Evolutionary conservation across 1,284 basidiomycete genomes (phyloP).

Genomic region (Exobasidium rhododendri): DNA sequence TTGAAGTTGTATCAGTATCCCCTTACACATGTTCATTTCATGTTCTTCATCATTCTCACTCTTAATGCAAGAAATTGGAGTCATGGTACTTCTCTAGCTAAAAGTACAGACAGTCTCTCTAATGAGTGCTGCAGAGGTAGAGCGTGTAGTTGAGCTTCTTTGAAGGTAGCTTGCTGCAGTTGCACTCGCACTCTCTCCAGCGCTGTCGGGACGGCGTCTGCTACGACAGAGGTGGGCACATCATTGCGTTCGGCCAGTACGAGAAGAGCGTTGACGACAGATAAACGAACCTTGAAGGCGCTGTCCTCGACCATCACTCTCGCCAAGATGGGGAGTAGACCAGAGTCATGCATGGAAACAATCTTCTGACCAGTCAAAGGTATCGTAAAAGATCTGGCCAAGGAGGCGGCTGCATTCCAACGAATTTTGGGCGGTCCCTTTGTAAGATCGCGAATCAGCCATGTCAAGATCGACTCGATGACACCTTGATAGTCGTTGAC

Average conservation of each 20-base stretch:
- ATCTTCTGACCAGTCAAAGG: neutral
- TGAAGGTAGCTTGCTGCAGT: slow-evolving; percentile 5
- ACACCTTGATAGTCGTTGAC: no score
- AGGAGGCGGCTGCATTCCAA: slow-evolving; percentile 10
- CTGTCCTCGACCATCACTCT: slow-evolving; percentile 1
- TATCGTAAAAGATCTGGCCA: neutral
- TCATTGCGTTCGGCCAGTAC: neutral
- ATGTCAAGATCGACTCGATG: neutral
- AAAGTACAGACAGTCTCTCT: neutral
- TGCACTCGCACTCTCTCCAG: neutral
- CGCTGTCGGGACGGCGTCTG: neutral
- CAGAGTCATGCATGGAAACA: neutral
- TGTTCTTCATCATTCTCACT: no score
- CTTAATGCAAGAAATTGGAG: no score
- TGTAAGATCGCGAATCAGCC: neutral
- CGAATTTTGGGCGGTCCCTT: slow-evolving; percentile 2
- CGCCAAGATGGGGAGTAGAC: neutral
- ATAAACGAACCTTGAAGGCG: slow-evolving; percentile 5
- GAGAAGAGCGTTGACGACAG: neutral
- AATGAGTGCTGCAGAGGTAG: slow-evolving; percentile 6
- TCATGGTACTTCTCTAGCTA: no score
- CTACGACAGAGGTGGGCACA: neutral
- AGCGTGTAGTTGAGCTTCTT: slow-evolving; percentile 11
- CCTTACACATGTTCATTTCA: neutral
- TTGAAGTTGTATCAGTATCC: neutral